Percentiles rank a stretch among this genome's conserved stretches.
These are phyloP conservation scores for Cetradonia linearis DNA, from an alignment of 495 filamentous ascomycete species.

Conservation along the genomic window DNA sequence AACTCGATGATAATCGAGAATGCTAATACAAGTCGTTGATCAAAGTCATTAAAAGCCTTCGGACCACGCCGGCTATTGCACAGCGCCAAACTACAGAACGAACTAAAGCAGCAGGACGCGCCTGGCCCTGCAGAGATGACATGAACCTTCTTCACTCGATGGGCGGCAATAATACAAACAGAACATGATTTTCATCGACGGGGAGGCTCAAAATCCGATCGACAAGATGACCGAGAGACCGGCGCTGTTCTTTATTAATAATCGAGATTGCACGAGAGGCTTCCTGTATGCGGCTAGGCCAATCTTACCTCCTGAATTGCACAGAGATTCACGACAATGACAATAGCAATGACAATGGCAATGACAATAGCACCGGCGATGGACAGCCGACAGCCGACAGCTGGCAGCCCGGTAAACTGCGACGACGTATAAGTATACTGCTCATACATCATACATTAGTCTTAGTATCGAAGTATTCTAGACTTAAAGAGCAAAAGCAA, in stretches of 20 bases:
- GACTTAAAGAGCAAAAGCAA: not conserved
- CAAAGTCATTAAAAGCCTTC: not conserved
- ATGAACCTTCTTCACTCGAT: not conserved
- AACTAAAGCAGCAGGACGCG: not conserved
- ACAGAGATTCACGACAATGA: too few species aligned
- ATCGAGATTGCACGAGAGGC: not conserved
- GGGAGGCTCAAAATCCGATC: not conserved
- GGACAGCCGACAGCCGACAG: too few species aligned
- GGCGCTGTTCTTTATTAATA: not conserved
- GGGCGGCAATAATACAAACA: too few species aligned
- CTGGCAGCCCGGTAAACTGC: not conserved
- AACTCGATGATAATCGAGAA: too few species aligned
- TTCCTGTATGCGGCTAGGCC: not conserved
- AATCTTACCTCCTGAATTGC: not conserved
- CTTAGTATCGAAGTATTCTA: not conserved
- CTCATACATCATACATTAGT: too few species aligned
- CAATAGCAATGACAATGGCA: not conserved
- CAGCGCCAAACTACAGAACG: not conserved
- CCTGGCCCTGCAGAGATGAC: not conserved
- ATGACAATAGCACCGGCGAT: not conserved
- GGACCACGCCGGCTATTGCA: not conserved
- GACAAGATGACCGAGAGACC: too few species aligned
- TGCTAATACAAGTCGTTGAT: not conserved
- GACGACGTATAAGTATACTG: not conserved
- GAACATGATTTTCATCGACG: not conserved